Evolutionary conservation across 1,284 basidiomycete genomes (phyloP).

Genomic region (Chalciporus sp.): DNA sequence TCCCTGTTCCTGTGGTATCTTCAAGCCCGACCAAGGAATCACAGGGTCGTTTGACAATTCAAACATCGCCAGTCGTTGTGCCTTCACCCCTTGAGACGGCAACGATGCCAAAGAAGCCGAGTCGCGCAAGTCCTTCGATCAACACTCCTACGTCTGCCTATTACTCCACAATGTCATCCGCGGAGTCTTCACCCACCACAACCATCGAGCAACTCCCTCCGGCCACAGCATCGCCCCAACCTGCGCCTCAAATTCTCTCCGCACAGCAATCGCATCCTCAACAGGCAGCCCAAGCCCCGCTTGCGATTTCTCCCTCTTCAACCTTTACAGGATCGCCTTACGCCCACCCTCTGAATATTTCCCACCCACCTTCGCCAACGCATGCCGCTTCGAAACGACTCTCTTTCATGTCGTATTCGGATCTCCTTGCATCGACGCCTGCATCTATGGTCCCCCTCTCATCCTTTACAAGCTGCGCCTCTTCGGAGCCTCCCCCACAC

Average conservation of each 20-base stretch:
- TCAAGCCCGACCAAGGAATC: conserved; percentile 28
- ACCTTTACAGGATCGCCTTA: conserved; percentile 27
- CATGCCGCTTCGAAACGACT: conserved; percentile 61
- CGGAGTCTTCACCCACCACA: conserved; percentile 42
- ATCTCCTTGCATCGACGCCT: conserved; percentile 78
- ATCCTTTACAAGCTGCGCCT: conserved; percentile 64
- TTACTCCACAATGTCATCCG: conserved; percentile 43
- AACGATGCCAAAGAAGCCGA: conserved; percentile 12
- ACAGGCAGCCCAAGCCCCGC: conserved; percentile 22
- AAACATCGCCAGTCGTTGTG: conserved; percentile 19
- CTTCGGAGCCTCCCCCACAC: conserved; percentile 64
- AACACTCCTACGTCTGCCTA: conserved; percentile 53
- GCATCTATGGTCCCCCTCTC: conserved; percentile 70
- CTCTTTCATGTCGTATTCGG: conserved; percentile 85
- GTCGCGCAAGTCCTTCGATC: conserved; percentile 30
- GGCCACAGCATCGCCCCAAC: conserved; percentile 27
- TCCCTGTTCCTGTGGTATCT: conserved; percentile 22
- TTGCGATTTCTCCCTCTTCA: conserved; percentile 28
- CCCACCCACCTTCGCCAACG: conserved; percentile 59
- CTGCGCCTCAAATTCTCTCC: conserved; percentile 16
- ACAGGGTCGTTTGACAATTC: conserved; percentile 23
- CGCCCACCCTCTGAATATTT: conserved; percentile 31
- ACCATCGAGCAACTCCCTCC: conserved; percentile 42
- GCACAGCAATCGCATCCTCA: conserved; percentile 28
- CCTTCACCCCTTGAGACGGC: neutral